phyloP scores from a whole-genome alignment of 2,329 filamentous ascomycete genomes.

The Corniculantispora saksenae region DNA sequence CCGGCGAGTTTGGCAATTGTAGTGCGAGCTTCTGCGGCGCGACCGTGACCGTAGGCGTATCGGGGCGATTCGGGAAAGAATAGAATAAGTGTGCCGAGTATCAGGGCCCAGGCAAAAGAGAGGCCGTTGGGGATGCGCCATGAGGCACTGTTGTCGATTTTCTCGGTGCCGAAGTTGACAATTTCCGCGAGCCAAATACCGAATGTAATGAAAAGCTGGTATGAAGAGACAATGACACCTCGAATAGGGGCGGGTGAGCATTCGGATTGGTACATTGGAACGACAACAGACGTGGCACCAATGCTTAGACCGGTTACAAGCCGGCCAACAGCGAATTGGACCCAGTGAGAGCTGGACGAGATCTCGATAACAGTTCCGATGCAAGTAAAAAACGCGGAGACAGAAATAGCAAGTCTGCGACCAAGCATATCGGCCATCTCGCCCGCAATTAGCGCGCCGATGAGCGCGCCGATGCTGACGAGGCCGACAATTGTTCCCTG shows the following conservation, averaged over 20 bases:
- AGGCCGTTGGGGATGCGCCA: slow-evolving; percentile 65
- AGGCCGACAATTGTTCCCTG: slow-evolving; percentile 66
- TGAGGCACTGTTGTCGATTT: slow-evolving; percentile 45
- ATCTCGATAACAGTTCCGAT: slow-evolving; percentile 66
- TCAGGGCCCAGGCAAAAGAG: slow-evolving; percentile 56
- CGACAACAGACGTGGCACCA: slow-evolving; percentile 63
- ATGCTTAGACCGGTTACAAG: slow-evolving; percentile 68
- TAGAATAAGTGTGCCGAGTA: slow-evolving; percentile 52
- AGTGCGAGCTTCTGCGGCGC: slow-evolving; percentile 47
- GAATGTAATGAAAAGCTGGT: slow-evolving; percentile 70
- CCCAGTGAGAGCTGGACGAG: slow-evolving; percentile 57
- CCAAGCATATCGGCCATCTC: slow-evolving; percentile 63
- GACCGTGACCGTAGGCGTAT: slow-evolving; percentile 49
- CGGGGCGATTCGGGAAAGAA: slow-evolving; percentile 58
- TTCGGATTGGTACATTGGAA: slow-evolving; percentile 70
- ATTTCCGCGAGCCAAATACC: slow-evolving; percentile 63
- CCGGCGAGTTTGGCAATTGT: slow-evolving; percentile 51
- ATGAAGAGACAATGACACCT: slow-evolving; percentile 62
- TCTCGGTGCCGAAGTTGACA: slow-evolving; percentile 62
- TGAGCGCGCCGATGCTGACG: slow-evolving; percentile 59
- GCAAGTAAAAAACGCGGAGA: slow-evolving; percentile 62
- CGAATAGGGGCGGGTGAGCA: slow-evolving; percentile 65
- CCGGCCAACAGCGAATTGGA: slow-evolving; percentile 65
- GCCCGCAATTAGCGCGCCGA: slow-evolving; percentile 60
- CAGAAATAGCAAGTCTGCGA: slow-evolving; percentile 62